Evolutionary conservation across 2,329 filamentous ascomycete species (phyloP), one percentile per base, ranked within the genome.

Genomic region (Colletotrichum spaethianum): DNA sequence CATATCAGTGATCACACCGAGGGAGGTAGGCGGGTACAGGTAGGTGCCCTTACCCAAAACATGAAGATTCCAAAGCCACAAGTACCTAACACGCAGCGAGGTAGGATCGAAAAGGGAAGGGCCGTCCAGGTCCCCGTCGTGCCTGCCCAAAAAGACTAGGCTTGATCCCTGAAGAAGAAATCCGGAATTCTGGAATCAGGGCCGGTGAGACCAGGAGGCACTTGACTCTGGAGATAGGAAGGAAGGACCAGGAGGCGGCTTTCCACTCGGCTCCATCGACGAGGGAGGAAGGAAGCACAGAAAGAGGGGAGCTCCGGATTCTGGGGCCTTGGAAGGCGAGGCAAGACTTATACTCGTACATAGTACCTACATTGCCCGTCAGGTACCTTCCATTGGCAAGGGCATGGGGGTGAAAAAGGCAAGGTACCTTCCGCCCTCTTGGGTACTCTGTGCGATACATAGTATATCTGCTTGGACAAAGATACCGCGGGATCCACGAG

Each of bases 141-240:
- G 57, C 40, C 48, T 59, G 69, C 69, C 57, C 26, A 67, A 59
- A 63, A 26, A 38, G 14, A 44, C 36, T 42, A 42, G 36, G 28
- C 12, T 38, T n/a, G 26, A 68, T 68, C 68, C 63, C 61, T 68
- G 57, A 44, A 71, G 40, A 63, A 57, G 23, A 59, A 68, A 68
- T 63, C 69, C 69, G 69, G 56, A 63, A 71, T 71, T 57, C 69
- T 71, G 69, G 69, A 68, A 71, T 62, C 31, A 52, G 50, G 55
- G 42, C 36, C 42, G 64, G 50, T 68, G 46, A 62, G 40, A 26
- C 46, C 46, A 33, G 61, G 18, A 42, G 61, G 20, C 48, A 42
- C 31, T 60, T 20, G 33, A 36, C 46, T 26, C 36, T 63, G 44
- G 36, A 38, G 36, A 18, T 16, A 63, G 46, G 42, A 52, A 40